Percentiles rank a stretch among this genome's conserved stretches.
These are phyloP conservation scores for Aaosphaeria arxii DNA, from an alignment of 2,329 filamentous ascomycete species.

Conservation along the genomic window DNA sequence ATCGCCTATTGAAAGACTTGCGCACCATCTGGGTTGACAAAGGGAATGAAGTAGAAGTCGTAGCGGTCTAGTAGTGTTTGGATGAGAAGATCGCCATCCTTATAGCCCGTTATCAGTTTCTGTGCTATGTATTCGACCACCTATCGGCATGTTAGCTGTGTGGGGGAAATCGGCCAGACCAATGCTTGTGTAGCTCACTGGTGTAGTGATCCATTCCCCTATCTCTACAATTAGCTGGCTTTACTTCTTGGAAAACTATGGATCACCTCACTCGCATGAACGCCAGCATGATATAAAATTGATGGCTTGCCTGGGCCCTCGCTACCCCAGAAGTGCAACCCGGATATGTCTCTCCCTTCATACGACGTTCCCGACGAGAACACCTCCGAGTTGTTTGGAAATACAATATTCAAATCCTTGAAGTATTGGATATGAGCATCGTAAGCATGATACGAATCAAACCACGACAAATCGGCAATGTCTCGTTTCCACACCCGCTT, in stretches of 20 bases:
- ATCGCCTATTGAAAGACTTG: conserved; percentile 34
- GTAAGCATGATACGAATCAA: conserved; percentile 31
- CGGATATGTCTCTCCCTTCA: conserved; percentile 28
- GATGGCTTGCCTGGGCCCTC: conserved; percentile 29
- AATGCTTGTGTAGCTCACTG: conserved; percentile 37
- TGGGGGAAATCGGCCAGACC: not conserved
- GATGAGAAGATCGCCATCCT: conserved; percentile 24
- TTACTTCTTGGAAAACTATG: too few relatives aligned
- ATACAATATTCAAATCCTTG: conserved; percentile 22
- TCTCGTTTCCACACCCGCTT: conserved; percentile 41
- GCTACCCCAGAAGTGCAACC: conserved; percentile 31
- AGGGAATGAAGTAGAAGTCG: conserved; percentile 31
- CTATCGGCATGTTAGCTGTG: not conserved
- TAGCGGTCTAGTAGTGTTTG: conserved; percentile 27
- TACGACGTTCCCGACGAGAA: conserved; percentile 27
- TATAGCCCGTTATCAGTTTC: conserved; percentile 25
- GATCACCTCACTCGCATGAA: conserved; percentile 24
- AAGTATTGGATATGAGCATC: conserved; percentile 29
- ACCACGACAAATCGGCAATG: conserved; percentile 19
- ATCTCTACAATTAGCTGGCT: too few relatives aligned
- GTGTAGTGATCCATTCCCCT: conserved; percentile 29
- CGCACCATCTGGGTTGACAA: conserved; percentile 30
- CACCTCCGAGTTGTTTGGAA: conserved; percentile 26
- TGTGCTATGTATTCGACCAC: conserved; percentile 26
- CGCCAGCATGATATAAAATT: conserved; percentile 7